Evolutionary conservation across 2,329 filamentous ascomycete genomes (phyloP).

Genomic region (Beauveria sp.): DNA sequence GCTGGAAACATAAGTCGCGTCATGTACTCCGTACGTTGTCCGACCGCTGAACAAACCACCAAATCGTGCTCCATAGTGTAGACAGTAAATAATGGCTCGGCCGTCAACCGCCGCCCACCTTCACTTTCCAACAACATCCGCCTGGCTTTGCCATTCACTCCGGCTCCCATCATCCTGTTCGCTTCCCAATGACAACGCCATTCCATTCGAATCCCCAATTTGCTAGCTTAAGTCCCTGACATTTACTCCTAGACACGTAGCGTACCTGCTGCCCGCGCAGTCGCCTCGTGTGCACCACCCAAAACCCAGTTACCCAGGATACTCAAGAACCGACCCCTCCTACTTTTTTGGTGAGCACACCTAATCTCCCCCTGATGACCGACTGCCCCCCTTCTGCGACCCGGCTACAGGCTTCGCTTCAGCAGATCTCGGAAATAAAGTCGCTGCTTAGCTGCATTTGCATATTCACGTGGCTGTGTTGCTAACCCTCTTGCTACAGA

Average conservation of each 20-base stretch:
- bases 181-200: slow-evolving; percentile 9
- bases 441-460: neutral
- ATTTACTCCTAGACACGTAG: slow-evolving; percentile 4
- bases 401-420: neutral
- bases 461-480: neutral
- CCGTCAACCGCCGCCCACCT: neutral
- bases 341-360: slow-evolving; percentile 9
- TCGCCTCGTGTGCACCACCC: neutral
- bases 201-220: neutral
- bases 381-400: neutral
- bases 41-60: neutral
- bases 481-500: neutral
- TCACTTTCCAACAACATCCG: neutral
- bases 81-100: slow-evolving; percentile 1
- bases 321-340: slow-evolving; percentile 6
- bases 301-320: neutral
- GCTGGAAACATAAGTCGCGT: neutral
- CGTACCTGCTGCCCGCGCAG: slow-evolving; percentile 3
- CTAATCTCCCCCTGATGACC: slow-evolving; percentile 8
- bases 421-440: neutral
- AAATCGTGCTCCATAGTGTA: neutral
- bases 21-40: neutral
- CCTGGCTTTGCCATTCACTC: slow-evolving; percentile 3
- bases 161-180: neutral
- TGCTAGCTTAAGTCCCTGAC: slow-evolving; percentile 8